phyloP scores from a whole-genome alignment of 352 stramenopile genomes.

The Globisporangium splendens region DNA sequence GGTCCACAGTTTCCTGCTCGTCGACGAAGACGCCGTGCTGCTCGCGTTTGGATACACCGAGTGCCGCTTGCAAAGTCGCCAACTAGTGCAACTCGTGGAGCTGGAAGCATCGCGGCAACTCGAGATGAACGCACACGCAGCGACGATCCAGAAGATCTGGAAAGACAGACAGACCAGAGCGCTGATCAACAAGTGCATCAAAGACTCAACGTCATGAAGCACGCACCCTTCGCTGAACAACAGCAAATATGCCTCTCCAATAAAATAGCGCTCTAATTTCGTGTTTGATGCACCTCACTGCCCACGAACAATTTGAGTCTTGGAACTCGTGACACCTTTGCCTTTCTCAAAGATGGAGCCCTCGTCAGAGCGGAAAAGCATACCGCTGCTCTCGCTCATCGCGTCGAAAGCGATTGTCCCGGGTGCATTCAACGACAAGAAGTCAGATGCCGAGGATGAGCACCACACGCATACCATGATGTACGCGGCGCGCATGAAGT shows the following conservation, averaged over 20 bases:
- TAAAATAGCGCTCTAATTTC: slow-evolving; percentile 2
- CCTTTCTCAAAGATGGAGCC: not conserved
- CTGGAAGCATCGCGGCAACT: slow-evolving; percentile 35
- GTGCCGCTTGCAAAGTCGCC: slow-evolving; percentile 33
- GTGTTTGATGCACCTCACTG: too few species aligned
- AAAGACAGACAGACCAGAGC: slow-evolving; percentile 49
- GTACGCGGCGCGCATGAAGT: slow-evolving; percentile 78
- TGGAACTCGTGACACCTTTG: not conserved
- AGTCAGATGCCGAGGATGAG: slow-evolving; percentile 28
- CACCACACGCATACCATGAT: slow-evolving; percentile 67
- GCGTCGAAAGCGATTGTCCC: slow-evolving; percentile 23
- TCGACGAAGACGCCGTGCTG: slow-evolving; percentile 23
- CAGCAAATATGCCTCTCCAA: too few species aligned
- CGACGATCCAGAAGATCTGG: slow-evolving; percentile 55
- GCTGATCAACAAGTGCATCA: slow-evolving; percentile 52
- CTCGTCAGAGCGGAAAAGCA: slow-evolving; percentile 7
- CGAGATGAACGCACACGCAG: slow-evolving; percentile 28
- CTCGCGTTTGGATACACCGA: slow-evolving; percentile 37
- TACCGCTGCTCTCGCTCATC: slow-evolving; percentile 34
- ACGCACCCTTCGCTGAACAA: too few species aligned
- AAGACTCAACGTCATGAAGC: not conserved
- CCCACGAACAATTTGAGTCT: not conserved
- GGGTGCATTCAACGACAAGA: slow-evolving; percentile 13
- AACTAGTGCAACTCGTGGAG: slow-evolving; percentile 31
- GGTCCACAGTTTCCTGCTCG: slow-evolving; percentile 30